phyloP scores from a whole-genome alignment of 148 eudicot genomes.

The Camellia sinensis region DNA sequence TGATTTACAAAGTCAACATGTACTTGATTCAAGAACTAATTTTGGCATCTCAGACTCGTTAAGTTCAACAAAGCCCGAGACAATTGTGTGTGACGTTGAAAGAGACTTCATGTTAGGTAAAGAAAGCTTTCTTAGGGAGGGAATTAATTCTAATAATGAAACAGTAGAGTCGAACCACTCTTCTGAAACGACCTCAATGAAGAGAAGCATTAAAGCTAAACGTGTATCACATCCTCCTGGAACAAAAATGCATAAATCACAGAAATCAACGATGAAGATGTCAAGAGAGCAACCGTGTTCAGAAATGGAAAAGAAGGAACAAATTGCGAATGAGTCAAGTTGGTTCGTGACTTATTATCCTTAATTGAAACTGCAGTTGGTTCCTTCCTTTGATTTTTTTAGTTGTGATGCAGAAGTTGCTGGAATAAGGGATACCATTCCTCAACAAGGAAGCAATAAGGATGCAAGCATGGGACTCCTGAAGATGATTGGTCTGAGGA shows the following conservation, averaged over 20 bases:
- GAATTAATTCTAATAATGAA: constrained; percentile 29
- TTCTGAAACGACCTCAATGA: constrained; percentile 27
- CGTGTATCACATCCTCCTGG: constrained; percentile 32
- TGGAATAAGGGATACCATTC: constrained; percentile 32
- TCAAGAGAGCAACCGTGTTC: constrained; percentile 47
- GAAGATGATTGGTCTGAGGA: constrained; percentile 65
- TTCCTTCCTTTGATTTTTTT: constrained; percentile 9
- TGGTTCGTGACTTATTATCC: constrained; percentile 19
- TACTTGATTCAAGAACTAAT: constrained; percentile 15
- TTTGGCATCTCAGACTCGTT: constrained; percentile 18
- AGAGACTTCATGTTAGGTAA: constrained; percentile 16
- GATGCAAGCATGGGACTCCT: constrained; percentile 41
- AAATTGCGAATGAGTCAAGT: constrained; percentile 48
- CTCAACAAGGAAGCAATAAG: constrained; percentile 51
- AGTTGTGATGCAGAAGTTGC: constrained; percentile 29
- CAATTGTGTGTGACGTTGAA: constrained; percentile 24
- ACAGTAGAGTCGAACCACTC: constrained; percentile 25
- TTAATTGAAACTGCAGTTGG: constrained; percentile 5
- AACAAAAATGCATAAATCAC: constrained; percentile 39
- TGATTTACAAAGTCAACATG: constrained; percentile 26
- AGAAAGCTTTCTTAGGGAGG: constrained; percentile 19
- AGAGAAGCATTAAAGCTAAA: constrained; percentile 34
- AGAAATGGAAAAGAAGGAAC: constrained; percentile 35
- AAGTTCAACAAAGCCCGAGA: constrained; percentile 21
- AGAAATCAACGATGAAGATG: constrained; percentile 38